These are phyloP conservation scores for Proliferodiscus dingleyae DNA, from an alignment of 2,329 filamentous ascomycete genomes.

Conservation along the genomic window DNA sequence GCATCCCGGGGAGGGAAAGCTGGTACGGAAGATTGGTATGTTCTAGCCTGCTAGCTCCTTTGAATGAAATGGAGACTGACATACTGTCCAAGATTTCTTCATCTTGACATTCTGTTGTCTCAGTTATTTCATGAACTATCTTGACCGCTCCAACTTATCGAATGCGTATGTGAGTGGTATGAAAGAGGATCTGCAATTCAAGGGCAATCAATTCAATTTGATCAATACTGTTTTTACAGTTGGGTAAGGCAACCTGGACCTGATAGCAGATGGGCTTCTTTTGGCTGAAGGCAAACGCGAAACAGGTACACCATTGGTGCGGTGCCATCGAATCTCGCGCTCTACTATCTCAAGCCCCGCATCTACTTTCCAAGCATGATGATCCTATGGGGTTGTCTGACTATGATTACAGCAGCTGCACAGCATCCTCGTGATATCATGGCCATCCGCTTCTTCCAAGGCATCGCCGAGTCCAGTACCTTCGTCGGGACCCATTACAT, in stretches of 20 bases:
- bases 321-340: conserved; percentile 54
- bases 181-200: conserved; percentile 46
- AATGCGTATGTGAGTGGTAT: conserved; percentile 53
- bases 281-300: conserved; percentile 22
- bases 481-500: conserved; percentile 57
- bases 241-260: conserved; percentile 24
- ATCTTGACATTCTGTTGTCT: conserved; percentile 36
- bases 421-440: conserved; percentile 51
- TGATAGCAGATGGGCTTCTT: too few species aligned
- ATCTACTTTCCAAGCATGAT: conserved; percentile 61
- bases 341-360: conserved; percentile 59
- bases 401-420: conserved; percentile 53
- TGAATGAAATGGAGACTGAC: conserved; percentile 31
- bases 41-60: background rate
- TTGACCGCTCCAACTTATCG: conserved; percentile 47
- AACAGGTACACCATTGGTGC: conserved; percentile 50
- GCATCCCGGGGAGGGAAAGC: conserved; percentile 23
- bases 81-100: conserved; percentile 24
- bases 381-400: conserved; percentile 58
- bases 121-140: conserved; percentile 34
- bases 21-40: conserved; percentile 25
- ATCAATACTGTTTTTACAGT: conserved; percentile 46
- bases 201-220: conserved; percentile 45
- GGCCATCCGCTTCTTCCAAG: conserved; percentile 54
- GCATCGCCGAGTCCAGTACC: conserved; percentile 50